phyloP scores from a whole-genome alignment of 2,329 filamentous ascomycete genomes.

The Ophiocordyceps camponoti-saundersi region DNA sequence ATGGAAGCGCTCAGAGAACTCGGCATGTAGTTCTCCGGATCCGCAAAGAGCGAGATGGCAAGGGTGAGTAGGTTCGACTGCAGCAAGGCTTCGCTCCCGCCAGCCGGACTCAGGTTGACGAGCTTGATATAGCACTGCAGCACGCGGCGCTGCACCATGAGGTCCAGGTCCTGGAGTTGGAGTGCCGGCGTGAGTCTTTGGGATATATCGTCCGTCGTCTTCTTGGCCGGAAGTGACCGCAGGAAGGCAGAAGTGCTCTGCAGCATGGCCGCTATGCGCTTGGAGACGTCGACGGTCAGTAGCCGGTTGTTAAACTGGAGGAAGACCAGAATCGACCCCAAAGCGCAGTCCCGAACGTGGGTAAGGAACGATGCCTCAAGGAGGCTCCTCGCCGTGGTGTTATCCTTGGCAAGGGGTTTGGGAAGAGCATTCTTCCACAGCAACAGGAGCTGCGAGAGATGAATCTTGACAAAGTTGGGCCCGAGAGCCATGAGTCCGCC shows the following conservation, averaged over 20 bases:
- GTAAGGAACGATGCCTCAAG: constrained; percentile 85
- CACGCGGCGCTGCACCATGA: constrained; percentile 85
- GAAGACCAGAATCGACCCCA: constrained; percentile 83
- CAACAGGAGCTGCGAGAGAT: constrained; percentile 80
- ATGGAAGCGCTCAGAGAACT: constrained; percentile 82
- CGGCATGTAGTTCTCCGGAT: constrained; percentile 74
- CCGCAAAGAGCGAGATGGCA: constrained; percentile 80
- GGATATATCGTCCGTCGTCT: constrained; percentile 69
- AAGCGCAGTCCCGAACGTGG: constrained; percentile 85
- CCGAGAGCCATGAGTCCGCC: constrained; percentile 92
- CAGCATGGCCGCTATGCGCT: constrained; percentile 81
- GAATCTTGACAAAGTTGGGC: constrained; percentile 97
- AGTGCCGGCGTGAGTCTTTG: constrained; percentile 72
- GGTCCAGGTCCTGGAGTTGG: constrained; percentile 75
- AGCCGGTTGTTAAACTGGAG: constrained; percentile 85
- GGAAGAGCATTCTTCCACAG: constrained; percentile 96
- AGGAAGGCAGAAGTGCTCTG: constrained; percentile 87
- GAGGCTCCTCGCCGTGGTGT: constrained; percentile 64
- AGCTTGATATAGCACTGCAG: constrained; percentile 90
- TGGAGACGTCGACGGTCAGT: constrained; percentile 84
- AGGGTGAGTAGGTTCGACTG: constrained; percentile 85
- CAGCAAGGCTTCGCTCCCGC: constrained; percentile 68
- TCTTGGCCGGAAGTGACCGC: constrained; percentile 68
- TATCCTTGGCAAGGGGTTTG: constrained; percentile 85
- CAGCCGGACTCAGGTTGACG: constrained; percentile 71